Evolutionary conservation across 108 stramenopile species (phyloP), one percentile per base, ranked within the genome.

Genomic region (Pseudonitzschia pungens): DNA sequence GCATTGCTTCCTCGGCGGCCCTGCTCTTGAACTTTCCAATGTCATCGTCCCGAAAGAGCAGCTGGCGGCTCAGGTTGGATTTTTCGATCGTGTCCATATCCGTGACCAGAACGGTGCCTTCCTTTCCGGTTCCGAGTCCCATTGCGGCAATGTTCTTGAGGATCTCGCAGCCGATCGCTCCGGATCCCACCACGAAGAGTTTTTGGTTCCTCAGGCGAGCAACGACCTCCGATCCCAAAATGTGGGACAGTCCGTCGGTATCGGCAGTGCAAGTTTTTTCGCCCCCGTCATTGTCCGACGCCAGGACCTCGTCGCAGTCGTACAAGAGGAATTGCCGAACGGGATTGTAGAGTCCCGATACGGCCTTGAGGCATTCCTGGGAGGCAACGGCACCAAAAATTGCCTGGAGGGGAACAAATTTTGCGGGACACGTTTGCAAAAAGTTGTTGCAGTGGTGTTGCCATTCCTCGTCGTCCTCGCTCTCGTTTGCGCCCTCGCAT

Each of bases 21-120:
- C 72, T 75, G 55, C 96, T 94, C 75, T 95, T 96, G 79, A 95
- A 91, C 28, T 91, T 83, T 31, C 93, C 94, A 65, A 95, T 87
- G 72, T 95, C 89, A 15, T 68, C 67, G 45, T 94, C 86, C 31
- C 99, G 85, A 74, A 97, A 99, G 2, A 97, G 88, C 28, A 98
- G 90, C 74, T 98, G 98, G 36, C 99, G 79, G 76, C 98, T 99
- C 20, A 99, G 84, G 82, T 99, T 99, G 29, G 97, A 97, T 64
- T 96, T 83, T 71, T 99, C 99, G 73, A 99, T 99, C 14, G 98
- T 97, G 82, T 99, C 99, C 90, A 99, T 90, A 78, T 99, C 99
- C 43, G 98, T 98, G 22, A 99, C 31, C 26, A 85, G 78, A 56
- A 95, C 53, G 26, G 70, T 65, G 8, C 93, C 93, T 0, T 74